Evolutionary conservation across 2,329 filamentous ascomycete genomes (phyloP), one percentile per base, ranked within the genome.

Genomic region (Neofusicoccum cordaticola): DNA sequence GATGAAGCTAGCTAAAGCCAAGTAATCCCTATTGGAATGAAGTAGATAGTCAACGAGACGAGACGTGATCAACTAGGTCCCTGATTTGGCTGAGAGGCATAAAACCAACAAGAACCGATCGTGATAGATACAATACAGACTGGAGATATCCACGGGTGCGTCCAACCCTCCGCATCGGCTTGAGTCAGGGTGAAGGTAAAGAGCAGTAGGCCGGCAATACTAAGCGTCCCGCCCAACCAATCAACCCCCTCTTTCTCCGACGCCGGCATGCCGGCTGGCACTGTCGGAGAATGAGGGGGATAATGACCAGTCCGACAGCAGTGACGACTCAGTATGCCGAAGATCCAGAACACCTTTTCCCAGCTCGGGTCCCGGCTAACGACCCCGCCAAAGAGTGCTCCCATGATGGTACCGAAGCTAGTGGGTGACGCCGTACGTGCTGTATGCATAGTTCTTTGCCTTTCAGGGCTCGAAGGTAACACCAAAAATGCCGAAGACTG

Each of bases 391-490:
- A 31, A 31, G 27, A 31, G 27, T 31, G 6, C 6, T 31, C 27
- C 27, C 27, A 31, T 31, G 27, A 31, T 31, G 6, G 27, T 31
- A 5, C 27, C 27, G 27, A 31, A 7, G 27, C 27, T 31, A 31
- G 22, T 45, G 42, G 1, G 88, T 88, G 1, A 87, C 87, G 17
- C 85, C 69, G 65, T 89, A 90, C 27, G 84, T 81, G 39, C 85
- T 86, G 68, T 91, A 90, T 1, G 88, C 88, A 71, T 90, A 89
- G 69, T 89, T 91, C 75, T 90, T 90, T 3, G 87, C 85, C 67
- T 85, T 87, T 0, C 88, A 86, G 0, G 88, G 87, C 1, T 85
- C 84, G 63, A 91, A 91, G 0, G 86, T 90, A 1, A 85, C 84
- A 0, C 88, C 88, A 2, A 91, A 74, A 42, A 91, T 90, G 0